Conservation (phyloP, 305 asterid species). For the Caryopteris hybrid region DNA sequence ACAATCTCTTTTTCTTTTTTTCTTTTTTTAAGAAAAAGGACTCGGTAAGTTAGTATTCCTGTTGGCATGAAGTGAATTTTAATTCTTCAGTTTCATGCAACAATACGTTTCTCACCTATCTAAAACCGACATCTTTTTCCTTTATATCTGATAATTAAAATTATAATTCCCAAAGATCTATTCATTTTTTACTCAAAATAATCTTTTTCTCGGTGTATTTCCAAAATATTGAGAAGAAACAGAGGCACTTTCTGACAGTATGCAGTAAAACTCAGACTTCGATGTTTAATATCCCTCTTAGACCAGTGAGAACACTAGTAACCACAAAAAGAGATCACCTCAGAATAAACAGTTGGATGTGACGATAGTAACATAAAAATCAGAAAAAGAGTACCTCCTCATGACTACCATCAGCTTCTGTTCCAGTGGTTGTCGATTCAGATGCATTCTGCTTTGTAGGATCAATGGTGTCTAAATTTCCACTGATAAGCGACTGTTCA, state of each 20-base stretch:
- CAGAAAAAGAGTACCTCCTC: slow-evolving; percentile 40
- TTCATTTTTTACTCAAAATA: background rate
- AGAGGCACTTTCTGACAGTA: background rate
- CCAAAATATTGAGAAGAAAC: background rate
- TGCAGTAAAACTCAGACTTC: background rate
- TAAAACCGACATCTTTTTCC: background rate
- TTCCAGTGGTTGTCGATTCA: slow-evolving; percentile 32
- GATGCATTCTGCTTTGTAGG: slow-evolving; percentile 22
- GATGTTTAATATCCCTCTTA: background rate
- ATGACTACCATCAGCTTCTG: slow-evolving; percentile 30
- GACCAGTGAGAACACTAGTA: background rate
- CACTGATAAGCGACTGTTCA: slow-evolving; percentile 34
- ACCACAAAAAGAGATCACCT: background rate
- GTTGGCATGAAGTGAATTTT: background rate
- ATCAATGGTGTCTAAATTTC: slow-evolving; percentile 28
- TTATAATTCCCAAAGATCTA: background rate
- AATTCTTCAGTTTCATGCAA: background rate
- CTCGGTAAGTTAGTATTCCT: background rate
- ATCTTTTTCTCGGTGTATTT: background rate
- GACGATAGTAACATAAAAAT: background rate
- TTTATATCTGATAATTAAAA: background rate
- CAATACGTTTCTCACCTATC: background rate
- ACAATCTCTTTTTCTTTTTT: background rate
- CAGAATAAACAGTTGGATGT: background rate
- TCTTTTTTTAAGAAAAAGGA: background rate